Base-by-base conservation (phyloP, 352 stramenopile species). In the Phytophthora sojae region DNA sequence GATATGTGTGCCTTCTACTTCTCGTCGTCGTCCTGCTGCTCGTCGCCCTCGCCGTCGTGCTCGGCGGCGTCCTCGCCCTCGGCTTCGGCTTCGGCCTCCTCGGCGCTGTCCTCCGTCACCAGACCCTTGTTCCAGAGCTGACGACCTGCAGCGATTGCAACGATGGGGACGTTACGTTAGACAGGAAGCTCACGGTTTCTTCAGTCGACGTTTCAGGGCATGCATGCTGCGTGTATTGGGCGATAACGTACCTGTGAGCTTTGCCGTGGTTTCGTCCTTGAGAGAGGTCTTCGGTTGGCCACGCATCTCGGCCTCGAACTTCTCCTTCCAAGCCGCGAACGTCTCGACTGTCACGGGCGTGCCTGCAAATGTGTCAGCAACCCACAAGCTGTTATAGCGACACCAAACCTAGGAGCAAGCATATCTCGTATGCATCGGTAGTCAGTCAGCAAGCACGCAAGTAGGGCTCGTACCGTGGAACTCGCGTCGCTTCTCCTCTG, bases 341-440 rank as follows among this genome's bases (percentile, higher is more conserved):
- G 77, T 79, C 65, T 92, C 85, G 32, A 94, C 75, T 55, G 87
- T 96, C 29, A 96, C 89, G n/a, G 89, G 86, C 2, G 85, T 94
- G 49, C 87, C 86, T 88, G 57, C 58, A 56, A 26, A 26, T 55
- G 21, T 54, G 26, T 32, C 57, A 73, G 42, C 52, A 58, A 66
- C 4, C 52, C 37, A 19, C 37, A 19, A 45, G 14, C 6, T 5
- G 37, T 45, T 45, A 45, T 4, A 45, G 5, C 37, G 14, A 19
- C 4, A 74, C n/a, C 25, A 52, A 52, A 17, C 45, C 9, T 37
- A 37, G 30, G 8, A 25, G 19, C 15, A 19, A 57, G 59, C 32
- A 60, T 25, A 12, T 37, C 30, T 37, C 7, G 7, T 37, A 19
- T 45, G 37, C 29, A 9, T 26, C 25, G 3, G 25, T 15, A 14